phyloP scores from a whole-genome alignment of 345 rosid species.

The Kandelia obovata region DNA sequence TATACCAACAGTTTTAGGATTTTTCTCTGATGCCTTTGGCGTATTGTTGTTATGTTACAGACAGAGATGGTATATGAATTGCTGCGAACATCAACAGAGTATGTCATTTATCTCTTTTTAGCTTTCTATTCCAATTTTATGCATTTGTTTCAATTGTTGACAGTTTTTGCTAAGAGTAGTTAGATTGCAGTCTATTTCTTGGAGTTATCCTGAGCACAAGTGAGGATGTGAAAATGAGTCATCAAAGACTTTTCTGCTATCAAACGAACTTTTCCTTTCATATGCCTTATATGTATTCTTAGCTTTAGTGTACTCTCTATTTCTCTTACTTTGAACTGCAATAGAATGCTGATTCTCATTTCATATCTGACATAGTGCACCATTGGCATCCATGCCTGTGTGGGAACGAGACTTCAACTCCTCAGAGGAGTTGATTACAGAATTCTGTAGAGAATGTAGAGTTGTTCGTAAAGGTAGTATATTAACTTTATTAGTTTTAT shows the following conservation, averaged over 20 bases:
- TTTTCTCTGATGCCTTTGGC: constrained; percentile 9
- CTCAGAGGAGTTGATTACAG: constrained; percentile 83
- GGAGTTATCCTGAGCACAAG: background rate
- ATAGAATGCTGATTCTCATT: constrained; percentile 12
- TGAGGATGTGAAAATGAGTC: background rate
- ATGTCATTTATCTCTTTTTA: constrained; percentile 24
- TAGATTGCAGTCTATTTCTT: constrained; percentile 8
- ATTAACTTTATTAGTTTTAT: constrained; percentile 4
- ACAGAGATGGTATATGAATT: constrained; percentile 90
- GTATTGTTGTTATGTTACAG: constrained; percentile 36
- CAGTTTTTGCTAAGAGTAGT: background rate
- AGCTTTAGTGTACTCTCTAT: background rate
- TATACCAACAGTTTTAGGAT: background rate
- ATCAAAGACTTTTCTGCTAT: background rate
- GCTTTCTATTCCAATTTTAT: background rate
- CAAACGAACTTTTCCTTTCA: background rate
- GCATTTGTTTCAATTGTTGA: constrained; percentile 1
- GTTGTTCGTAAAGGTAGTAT: constrained; percentile 88
- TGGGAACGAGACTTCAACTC: constrained; percentile 88
- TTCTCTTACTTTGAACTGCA: too few relatives aligned
- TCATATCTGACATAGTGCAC: constrained; percentile 55
- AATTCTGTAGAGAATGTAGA: constrained; percentile 96
- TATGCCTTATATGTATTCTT: background rate
- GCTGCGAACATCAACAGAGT: constrained; percentile 89
- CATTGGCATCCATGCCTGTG: constrained; percentile 82